Percentiles rank a stretch among this genome's conserved stretches.
phyloP scores from a whole-genome alignment of 495 filamentous ascomycete genomes.

The Aspergillus wentii region DNA sequence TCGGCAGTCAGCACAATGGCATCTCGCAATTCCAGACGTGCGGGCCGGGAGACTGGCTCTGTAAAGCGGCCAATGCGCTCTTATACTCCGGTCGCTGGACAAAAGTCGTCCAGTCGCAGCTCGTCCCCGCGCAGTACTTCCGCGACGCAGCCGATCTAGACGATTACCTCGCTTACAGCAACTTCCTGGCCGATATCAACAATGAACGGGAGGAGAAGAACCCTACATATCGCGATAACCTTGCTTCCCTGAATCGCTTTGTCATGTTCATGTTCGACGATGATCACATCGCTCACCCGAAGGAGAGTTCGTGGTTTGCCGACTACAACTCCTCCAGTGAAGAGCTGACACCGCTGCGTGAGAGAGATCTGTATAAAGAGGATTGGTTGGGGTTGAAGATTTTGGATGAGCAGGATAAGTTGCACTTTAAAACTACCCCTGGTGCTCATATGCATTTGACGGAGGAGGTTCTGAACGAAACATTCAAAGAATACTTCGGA shows the following conservation, averaged over 20 bases:
- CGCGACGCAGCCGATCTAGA: slow-evolving; percentile 68
- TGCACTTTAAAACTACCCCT: slow-evolving; percentile 64
- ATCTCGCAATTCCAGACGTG: slow-evolving; percentile 74
- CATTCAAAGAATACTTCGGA: slow-evolving; percentile 69
- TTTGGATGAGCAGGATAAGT: slow-evolving; percentile 72
- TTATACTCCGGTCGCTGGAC: slow-evolving; percentile 73
- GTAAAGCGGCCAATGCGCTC: slow-evolving; percentile 67
- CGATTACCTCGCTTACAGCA: slow-evolving; percentile 74
- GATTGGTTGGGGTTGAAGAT: slow-evolving; percentile 89
- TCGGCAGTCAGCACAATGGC: slow-evolving; percentile 91
- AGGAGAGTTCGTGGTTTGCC: slow-evolving; percentile 87
- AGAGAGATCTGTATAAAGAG: slow-evolving; percentile 76
- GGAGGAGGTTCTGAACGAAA: slow-evolving; percentile 58
- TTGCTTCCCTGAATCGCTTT: slow-evolving; percentile 68
- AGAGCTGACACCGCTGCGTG: slow-evolving; percentile 59
- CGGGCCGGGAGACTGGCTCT: slow-evolving; percentile 68
- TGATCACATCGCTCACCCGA: slow-evolving; percentile 81
- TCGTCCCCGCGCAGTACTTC: slow-evolving; percentile 96
- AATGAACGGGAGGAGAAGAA: slow-evolving; percentile 82
- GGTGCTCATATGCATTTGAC: slow-evolving; percentile 82
- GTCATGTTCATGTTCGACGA: slow-evolving; percentile 89
- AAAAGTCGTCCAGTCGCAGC: slow-evolving; percentile 62
- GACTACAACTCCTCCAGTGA: slow-evolving; percentile 69
- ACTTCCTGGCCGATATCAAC: slow-evolving; percentile 98
- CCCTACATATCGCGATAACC: slow-evolving; percentile 62